These are phyloP conservation scores for Pyrus pyrifolia DNA, from an alignment of 306 rosid species.

Conservation along the genomic window DNA sequence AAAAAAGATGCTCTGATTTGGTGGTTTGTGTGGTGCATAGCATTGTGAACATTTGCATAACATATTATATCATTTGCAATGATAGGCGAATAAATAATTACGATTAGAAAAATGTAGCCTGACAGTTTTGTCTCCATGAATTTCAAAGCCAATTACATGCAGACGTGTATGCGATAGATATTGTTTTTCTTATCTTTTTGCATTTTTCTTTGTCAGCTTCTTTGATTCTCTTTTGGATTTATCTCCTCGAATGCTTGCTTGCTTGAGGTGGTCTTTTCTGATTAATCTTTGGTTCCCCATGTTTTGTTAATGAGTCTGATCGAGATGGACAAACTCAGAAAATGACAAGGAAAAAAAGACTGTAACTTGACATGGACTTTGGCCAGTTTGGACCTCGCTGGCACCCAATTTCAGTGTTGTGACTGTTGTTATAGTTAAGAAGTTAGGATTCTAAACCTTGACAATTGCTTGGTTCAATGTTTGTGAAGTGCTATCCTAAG, in stretches of 20 bases:
- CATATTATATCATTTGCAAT: conserved; percentile 14
- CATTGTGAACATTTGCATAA: conserved; percentile 34
- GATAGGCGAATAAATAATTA: conserved; percentile 26
- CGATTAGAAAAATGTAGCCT: conserved; percentile 29
- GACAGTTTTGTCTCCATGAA: conserved; percentile 59
- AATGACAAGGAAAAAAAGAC: conserved; percentile 5
- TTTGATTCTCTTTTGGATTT: conserved; percentile 19
- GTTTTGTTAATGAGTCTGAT: not conserved
- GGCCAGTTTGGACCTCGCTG: conserved; percentile 13
- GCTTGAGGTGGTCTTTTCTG: not conserved
- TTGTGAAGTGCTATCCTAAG: not conserved
- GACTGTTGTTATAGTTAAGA: not conserved
- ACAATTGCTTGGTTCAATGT: not conserved
- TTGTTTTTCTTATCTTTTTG: conserved; percentile 16
- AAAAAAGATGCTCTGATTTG: conserved; percentile 69
- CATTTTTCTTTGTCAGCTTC: conserved; percentile 19
- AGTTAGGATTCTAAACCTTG: not conserved
- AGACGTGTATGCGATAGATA: conserved; percentile 48
- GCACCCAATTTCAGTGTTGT: not conserved
- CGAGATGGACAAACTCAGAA: not conserved
- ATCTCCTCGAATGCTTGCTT: conserved; percentile 37
- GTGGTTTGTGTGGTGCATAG: conserved; percentile 37
- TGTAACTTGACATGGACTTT: conserved; percentile 16
- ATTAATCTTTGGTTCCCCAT: not conserved
- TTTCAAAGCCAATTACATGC: conserved; percentile 44